phyloP scores from a whole-genome alignment of 2,329 filamentous ascomycete genomes.

The Fonsecaea pedrosoi region DNA sequence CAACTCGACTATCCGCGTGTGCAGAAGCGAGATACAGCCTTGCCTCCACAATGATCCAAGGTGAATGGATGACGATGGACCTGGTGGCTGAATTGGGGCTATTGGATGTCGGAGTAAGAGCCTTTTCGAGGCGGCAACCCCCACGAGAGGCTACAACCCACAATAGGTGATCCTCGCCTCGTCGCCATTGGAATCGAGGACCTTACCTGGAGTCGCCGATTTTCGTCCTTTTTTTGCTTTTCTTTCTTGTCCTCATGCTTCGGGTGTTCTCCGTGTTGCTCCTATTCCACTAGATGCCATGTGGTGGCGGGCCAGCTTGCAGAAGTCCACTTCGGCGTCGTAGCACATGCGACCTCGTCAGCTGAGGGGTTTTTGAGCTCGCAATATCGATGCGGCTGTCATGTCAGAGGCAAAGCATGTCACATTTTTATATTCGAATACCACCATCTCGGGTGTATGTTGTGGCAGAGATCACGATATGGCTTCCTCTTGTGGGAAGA shows the following conservation, averaged over 20 bases:
- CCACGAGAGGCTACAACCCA: not conserved
- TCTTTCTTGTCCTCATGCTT: not conserved
- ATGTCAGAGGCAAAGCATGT: not conserved
- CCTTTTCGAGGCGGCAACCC: not conserved
- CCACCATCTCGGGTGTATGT: not conserved
- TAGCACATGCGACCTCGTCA: not conserved
- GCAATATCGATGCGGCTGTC: not conserved
- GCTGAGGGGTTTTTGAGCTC: not conserved
- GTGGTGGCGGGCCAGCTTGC: not conserved
- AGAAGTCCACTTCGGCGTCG: not conserved
- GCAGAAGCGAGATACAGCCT: conserved; percentile 8
- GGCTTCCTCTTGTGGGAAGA: not conserved
- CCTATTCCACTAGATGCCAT: not conserved
- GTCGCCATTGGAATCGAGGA: conserved; percentile 2
- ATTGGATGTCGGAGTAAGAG: not conserved
- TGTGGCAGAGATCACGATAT: not conserved
- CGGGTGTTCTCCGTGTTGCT: not conserved
- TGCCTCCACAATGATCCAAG: not conserved
- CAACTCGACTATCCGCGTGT: not conserved
- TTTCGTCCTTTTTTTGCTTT: not conserved
- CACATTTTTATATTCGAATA: not conserved
- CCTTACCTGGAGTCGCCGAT: not conserved
- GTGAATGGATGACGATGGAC: not conserved
- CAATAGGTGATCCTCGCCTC: not conserved
- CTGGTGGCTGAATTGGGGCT: not conserved